Evolutionary conservation across 257 asterid species (phyloP), one percentile per base, ranked within the genome.

Genomic region (Solanum sejunctum): DNA sequence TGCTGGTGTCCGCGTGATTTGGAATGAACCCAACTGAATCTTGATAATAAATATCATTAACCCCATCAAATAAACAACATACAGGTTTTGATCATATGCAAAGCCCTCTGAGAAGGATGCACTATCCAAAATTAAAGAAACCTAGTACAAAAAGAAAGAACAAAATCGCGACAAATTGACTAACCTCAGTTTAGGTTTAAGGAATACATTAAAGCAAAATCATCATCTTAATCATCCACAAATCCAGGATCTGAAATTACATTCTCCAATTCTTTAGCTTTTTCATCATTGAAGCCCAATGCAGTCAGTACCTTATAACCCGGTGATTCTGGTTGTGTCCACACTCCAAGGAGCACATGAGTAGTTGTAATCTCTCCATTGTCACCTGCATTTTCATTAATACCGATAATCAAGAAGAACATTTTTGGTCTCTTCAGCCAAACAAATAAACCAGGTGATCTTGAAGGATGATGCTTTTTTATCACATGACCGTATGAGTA

Each of bases 261-360:
- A 58, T 92, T 87, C 85, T 75, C 84, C 78, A 93, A 91, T 84
- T 92, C 95, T 86, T 91, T 85, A 67, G 91, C 93, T 84, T 91
- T 92, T 80, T 93, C 97, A 21, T 86, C 84, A 49, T 57, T 88
- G 66, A 93, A 92, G 80, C 93, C 94, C 60, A 91, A 84, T 16
- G 85, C 67, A 85, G 87, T 86, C 89, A 93, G 78, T 57, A 91
- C 56, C 88, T 92, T 85, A 84, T 88, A 89, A 67, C 95, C 98
- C 8, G 92, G 92, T 61, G 95, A 89, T 77, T 86, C 96, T 88
- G 87, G 90, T 85, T 92, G 95, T 49, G 85, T 41, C 98, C 97
- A 93, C 80, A 92, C 83, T 80, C 98, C 98, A 69, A 93, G 91
- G 66, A 93, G 87, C 77, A 93, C 63, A 88, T 92, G 95, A 41